These are phyloP conservation scores for Neonectria sp. DNA, from an alignment of 2,329 filamentous ascomycete species.

Conservation along the genomic window DNA sequence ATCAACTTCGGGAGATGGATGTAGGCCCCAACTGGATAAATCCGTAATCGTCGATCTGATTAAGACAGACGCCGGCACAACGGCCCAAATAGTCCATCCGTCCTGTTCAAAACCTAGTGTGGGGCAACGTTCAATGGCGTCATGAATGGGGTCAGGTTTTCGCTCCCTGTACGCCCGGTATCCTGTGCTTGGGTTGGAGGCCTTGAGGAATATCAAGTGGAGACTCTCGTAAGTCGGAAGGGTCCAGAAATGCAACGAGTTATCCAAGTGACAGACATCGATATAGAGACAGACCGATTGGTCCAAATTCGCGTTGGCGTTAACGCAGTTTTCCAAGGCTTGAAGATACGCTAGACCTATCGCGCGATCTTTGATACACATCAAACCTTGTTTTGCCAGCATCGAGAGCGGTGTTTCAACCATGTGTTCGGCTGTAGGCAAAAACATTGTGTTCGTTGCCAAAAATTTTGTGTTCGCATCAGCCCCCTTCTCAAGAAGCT, in stretches of 20 bases:
- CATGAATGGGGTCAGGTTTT: no score
- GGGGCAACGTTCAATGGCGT: no score
- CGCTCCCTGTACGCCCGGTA: no score
- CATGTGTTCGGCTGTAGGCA: not conserved
- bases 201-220: not conserved
- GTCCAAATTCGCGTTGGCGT: not conserved
- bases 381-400: not conserved
- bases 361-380: no score
- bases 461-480: not conserved
- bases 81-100: not conserved
- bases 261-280: not conserved
- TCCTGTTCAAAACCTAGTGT: not conserved
- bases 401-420: not conserved
- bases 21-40: not conserved
- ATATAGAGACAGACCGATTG: not conserved
- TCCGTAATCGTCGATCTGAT: not conserved
- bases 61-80: not conserved
- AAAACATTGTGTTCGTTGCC: no score
- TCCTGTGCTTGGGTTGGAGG: no score
- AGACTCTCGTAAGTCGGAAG: no score
- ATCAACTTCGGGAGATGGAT: not conserved
- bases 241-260: not conserved
- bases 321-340: not conserved
- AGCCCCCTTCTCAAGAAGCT: not conserved
- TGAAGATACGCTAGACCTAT: not conserved